phyloP scores from a whole-genome alignment of 306 rosid species.

The Begonia loranthoides region DNA sequence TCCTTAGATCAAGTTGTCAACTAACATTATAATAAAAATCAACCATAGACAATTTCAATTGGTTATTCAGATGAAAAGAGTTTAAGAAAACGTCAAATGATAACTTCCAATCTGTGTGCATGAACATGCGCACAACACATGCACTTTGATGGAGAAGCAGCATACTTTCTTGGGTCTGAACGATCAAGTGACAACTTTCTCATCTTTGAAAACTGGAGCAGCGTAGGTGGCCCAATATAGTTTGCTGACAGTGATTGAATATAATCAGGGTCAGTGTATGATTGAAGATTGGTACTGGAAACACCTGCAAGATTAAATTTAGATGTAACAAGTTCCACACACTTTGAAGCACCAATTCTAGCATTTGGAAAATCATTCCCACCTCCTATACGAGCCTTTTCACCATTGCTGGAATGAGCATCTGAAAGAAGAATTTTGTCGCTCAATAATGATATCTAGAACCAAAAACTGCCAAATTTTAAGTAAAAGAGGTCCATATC shows the following conservation, averaged over 20 bases:
- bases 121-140: no score
- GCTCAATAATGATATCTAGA: constrained; percentile 13
- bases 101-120: no score
- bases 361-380: constrained; percentile 18
- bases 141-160: neutral
- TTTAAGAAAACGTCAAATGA: no score
- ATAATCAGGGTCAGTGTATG: constrained; percentile 32
- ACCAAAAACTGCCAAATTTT: constrained; percentile 5
- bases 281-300: constrained; percentile 28
- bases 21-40: no score
- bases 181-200: constrained; percentile 47
- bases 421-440: constrained; percentile 22
- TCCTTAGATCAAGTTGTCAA: no score
- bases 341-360: constrained; percentile 12
- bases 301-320: constrained; percentile 33
- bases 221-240: constrained; percentile 34
- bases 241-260: constrained; percentile 33
- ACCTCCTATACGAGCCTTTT: constrained; percentile 26
- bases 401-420: constrained; percentile 44
- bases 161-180: constrained; percentile 55
- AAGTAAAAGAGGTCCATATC: neutral
- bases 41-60: no score
- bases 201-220: constrained; percentile 47
- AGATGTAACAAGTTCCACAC: constrained; percentile 17
- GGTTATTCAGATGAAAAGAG: no score